Evolutionary conservation across 192 early-diverging fungal genomes (phyloP).

Genomic region (Piromyces sp.): DNA sequence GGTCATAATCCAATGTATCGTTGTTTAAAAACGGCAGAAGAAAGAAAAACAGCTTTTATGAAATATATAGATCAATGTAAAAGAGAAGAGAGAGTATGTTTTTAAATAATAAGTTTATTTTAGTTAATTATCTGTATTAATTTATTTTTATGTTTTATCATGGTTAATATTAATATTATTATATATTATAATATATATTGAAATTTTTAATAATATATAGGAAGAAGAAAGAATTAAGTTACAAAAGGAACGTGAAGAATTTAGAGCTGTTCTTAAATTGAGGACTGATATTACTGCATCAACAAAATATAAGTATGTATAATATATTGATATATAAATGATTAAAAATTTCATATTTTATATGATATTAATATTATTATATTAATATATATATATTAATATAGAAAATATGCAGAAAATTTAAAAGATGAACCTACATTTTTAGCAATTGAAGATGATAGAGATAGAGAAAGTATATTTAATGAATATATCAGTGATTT

Average conservation of each 20-base stretch:
- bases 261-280: conserved; percentile 10
- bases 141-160: not conserved
- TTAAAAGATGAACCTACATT: conserved; percentile 47
- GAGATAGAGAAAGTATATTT: conserved; percentile 43
- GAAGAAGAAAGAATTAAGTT: conserved; percentile 25
- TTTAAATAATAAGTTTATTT: no score
- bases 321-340: no score
- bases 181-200: no score
- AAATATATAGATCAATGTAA: conserved; percentile 42
- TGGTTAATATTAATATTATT: no score
- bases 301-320: not conserved
- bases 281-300: not conserved
- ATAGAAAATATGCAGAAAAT: conserved; percentile 26
- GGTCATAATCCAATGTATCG: conserved; percentile 71
- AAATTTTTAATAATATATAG: conserved; percentile 5
- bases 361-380: no score
- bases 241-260: conserved; percentile 27
- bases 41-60: conserved; percentile 69
- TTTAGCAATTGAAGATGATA: conserved; percentile 32
- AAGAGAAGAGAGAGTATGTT: conserved; percentile 36
- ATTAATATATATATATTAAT: no score
- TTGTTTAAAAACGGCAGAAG: conserved; percentile 54
- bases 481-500: conserved; percentile 55
- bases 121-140: no score
- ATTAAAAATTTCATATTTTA: no score